Conservation (phyloP, 2,329 filamentous ascomycete genomes). For the Fusarium buharicum region DNA sequence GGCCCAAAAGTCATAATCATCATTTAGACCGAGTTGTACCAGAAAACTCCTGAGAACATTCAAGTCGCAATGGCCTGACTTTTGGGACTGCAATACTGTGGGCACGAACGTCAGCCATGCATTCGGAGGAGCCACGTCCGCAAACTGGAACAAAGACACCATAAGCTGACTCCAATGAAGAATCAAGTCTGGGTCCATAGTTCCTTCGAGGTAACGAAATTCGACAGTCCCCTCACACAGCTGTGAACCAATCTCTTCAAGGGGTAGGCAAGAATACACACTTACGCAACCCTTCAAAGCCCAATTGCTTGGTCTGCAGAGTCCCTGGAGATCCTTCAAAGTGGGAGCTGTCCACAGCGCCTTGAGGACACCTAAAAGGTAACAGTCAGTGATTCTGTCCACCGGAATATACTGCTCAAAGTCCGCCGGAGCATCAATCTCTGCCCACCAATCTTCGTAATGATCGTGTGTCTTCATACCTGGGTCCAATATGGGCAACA, state of each 20-base stretch:
- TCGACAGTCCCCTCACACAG: constrained; percentile 27
- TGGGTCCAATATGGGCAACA: neutral
- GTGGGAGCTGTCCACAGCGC: constrained; percentile 13
- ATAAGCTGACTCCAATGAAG: constrained; percentile 35
- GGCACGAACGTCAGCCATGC: constrained; percentile 18
- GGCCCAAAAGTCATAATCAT: constrained; percentile 30
- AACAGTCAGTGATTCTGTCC: neutral
- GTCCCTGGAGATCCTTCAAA: neutral
- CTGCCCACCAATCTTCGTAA: neutral
- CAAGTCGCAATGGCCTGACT: neutral
- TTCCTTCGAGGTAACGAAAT: constrained; percentile 37
- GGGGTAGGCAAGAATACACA: neutral
- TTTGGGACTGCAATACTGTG: constrained; percentile 1
- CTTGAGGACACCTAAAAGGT: constrained; percentile 10
- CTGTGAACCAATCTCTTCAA: neutral
- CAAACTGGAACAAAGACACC: constrained; percentile 36
- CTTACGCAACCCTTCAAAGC: constrained; percentile 10
- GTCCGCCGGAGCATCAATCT: constrained; percentile 1
- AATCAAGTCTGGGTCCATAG: constrained; percentile 31
- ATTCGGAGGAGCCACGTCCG: constrained; percentile 23
- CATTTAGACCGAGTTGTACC: constrained; percentile 14
- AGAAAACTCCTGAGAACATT: constrained; percentile 20
- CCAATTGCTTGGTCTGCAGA: neutral
- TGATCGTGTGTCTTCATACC: neutral
- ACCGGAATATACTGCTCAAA: constrained; percentile 22